These are phyloP conservation scores for Aurinia saxatilis DNA, from an alignment of 345 rosid genomes.

Conservation along the genomic window DNA sequence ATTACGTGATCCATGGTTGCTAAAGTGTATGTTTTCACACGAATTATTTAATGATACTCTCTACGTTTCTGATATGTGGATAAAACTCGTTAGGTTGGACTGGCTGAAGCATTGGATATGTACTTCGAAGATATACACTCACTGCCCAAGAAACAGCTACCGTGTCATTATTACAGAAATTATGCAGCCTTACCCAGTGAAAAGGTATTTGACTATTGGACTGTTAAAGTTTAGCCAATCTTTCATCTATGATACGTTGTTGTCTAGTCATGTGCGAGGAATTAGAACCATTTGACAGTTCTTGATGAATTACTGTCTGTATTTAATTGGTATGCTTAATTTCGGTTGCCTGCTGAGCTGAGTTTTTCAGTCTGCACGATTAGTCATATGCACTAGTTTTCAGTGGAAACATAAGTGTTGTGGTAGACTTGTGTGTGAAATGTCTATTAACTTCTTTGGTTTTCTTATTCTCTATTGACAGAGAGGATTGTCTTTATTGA, in stretches of 20 bases:
- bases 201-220: slow-evolving; percentile 46
- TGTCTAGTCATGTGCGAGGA: background rate
- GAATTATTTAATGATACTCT: background rate
- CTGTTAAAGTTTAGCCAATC: background rate
- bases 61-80: slow-evolving; percentile 16
- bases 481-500: slow-evolving; percentile 50
- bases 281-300: background rate
- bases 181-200: slow-evolving; percentile 41
- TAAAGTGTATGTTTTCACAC: slow-evolving; percentile 2
- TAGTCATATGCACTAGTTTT: background rate
- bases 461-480: slow-evolving; percentile 29
- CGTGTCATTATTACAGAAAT: slow-evolving; percentile 34
- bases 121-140: slow-evolving; percentile 77
- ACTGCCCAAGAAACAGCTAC: slow-evolving; percentile 61
- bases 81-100: slow-evolving; percentile 49
- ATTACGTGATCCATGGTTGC: background rate
- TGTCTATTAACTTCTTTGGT: background rate
- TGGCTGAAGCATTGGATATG: slow-evolving; percentile 76
- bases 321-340: background rate
- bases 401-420: background rate
- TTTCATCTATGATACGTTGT: background rate
- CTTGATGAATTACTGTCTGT: background rate
- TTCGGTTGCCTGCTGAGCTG: background rate
- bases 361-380: background rate
- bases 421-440: background rate